Evolutionary conservation across 768 basidiomycete species (phyloP).

Genomic region (Pisolithus sp.): DNA sequence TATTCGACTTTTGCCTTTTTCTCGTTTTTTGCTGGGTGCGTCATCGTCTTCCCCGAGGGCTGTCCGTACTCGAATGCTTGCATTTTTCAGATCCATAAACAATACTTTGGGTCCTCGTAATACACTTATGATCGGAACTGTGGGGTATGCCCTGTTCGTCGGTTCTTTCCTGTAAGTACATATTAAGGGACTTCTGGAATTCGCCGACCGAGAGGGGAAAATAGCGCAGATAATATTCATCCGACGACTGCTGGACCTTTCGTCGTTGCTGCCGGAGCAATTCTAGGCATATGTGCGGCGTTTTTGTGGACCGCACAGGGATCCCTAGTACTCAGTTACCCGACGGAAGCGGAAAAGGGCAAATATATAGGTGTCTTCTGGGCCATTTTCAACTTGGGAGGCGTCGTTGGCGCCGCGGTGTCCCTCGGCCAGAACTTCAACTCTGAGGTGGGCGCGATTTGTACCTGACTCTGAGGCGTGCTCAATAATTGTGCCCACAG

Average conservation of each 20-base stretch:
- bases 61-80: neutral
- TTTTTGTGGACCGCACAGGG: constrained; percentile 83
- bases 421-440: constrained; percentile 67
- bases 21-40: constrained; percentile 70
- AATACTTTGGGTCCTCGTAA: constrained; percentile 73
- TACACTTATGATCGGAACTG: constrained; percentile 67
- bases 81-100: constrained; percentile 55
- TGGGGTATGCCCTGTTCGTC: constrained; percentile 73
- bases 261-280: constrained; percentile 63
- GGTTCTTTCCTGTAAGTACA: constrained; percentile 61
- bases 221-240: constrained; percentile 67
- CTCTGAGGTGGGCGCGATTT: constrained; percentile 39
- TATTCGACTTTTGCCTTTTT: constrained; percentile 59
- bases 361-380: constrained; percentile 75
- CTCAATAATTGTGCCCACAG: constrained; percentile 9
- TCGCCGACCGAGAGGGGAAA: neutral
- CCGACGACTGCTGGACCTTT: constrained; percentile 47
- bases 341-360: constrained; percentile 75
- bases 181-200: neutral
- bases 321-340: constrained; percentile 79
- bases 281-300: constrained; percentile 67
- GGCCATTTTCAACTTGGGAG: constrained; percentile 78
- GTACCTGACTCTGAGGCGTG: neutral
- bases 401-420: constrained; percentile 72
- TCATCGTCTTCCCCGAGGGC: neutral